phyloP scores from a whole-genome alignment of 331 rosid species.

The Stylosanthes scabra region DNA sequence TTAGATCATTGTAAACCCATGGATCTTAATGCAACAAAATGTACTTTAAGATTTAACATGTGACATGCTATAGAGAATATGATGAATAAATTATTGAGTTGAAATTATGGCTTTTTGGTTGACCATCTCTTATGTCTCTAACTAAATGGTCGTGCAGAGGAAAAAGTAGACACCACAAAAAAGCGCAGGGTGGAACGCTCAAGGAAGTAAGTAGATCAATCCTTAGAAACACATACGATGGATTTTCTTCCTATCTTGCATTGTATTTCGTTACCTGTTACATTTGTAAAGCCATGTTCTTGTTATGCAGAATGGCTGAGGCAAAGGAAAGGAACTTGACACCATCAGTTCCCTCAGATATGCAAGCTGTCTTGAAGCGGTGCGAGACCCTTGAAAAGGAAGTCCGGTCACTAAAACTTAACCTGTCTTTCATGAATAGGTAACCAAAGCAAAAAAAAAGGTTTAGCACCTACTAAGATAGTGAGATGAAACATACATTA shows the following conservation, averaged over 20 bases:
- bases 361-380: slow-evolving; percentile 84
- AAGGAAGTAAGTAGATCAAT: slow-evolving; percentile 71
- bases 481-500: not conserved
- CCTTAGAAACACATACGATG: slow-evolving; percentile 17
- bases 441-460: slow-evolving; percentile 39
- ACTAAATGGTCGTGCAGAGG: slow-evolving; percentile 64
- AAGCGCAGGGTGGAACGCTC: slow-evolving; percentile 98
- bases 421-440: slow-evolving; percentile 98
- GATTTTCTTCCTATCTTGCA: not conserved
- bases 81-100: not conserved
- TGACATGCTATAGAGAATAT: slow-evolving; percentile 17
- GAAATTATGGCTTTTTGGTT: not conserved
- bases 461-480: not conserved
- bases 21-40: not conserved
- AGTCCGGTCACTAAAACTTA: slow-evolving; percentile 92
- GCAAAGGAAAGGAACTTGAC: slow-evolving; percentile 90
- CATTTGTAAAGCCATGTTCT: not conserved
- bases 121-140: slow-evolving; percentile 27
- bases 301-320: slow-evolving; percentile 87
- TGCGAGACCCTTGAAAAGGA: slow-evolving; percentile 97
- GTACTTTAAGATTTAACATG: slow-evolving; percentile 9
- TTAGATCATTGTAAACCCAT: slow-evolving; percentile 1
- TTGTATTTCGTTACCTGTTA: not conserved
- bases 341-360: slow-evolving; percentile 82
- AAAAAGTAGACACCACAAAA: slow-evolving; percentile 82